phyloP scores from a whole-genome alignment of 441 rosid species.

The Corymbia citriodora region DNA sequence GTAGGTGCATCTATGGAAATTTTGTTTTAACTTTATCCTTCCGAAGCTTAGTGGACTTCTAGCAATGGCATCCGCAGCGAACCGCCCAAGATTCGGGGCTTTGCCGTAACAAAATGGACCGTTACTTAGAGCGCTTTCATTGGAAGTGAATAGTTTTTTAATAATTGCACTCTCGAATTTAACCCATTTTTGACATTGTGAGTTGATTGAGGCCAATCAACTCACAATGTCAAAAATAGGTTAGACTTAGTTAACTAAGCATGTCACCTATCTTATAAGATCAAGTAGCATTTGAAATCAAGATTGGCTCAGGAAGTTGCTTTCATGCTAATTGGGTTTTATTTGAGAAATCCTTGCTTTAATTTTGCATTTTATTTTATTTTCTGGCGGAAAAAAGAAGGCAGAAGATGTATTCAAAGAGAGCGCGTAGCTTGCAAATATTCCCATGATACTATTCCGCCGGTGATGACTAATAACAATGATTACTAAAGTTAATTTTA shows the following conservation, averaged over 20 bases:
- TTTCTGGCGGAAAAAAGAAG: not conserved
- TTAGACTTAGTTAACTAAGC: not conserved
- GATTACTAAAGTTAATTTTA: not conserved
- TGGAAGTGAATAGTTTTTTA: too few species aligned
- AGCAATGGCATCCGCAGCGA: rapidly evolving
- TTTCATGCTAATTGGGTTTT: not conserved
- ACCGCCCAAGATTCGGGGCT: not conserved
- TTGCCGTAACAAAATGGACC: not conserved
- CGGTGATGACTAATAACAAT: not conserved
- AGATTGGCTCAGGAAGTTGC: not conserved
- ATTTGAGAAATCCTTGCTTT: not conserved
- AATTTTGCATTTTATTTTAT: not conserved
- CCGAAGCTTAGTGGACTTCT: not conserved
- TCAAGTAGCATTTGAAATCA: not conserved
- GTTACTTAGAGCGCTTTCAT: not conserved
- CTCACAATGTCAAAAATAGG: too few species aligned
- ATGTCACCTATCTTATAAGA: not conserved
- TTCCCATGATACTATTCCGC: not conserved
- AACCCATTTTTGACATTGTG: too few species aligned
- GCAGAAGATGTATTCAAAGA: not conserved
- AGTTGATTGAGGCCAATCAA: too few species aligned
- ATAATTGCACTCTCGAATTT: too few species aligned
- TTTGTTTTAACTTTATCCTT: not conserved
- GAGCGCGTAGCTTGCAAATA: not conserved
- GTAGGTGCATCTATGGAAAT: not conserved